Conservation (phyloP, 2,329 filamentous ascomycete species). For the Tothia fuscella region DNA sequence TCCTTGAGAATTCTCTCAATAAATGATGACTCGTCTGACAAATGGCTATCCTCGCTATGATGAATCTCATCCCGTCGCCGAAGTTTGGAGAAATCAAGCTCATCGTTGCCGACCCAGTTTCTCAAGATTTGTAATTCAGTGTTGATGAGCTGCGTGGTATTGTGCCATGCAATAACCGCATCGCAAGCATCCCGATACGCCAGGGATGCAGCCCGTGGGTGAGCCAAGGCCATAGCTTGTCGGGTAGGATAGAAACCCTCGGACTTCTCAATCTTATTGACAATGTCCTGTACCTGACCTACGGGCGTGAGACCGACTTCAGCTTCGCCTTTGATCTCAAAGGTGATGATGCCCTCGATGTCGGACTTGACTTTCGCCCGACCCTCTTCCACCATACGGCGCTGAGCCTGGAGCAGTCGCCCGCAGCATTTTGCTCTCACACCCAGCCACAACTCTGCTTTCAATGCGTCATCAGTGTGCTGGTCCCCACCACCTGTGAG, state of each 20-base stretch:
- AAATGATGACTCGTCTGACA: conserved; percentile 79
- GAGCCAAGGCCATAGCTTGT: conserved; percentile 57
- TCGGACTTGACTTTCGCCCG: conserved; percentile 59
- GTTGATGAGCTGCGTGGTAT: conserved; percentile 92
- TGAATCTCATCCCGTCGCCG: conserved; percentile 43
- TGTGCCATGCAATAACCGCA: conserved; percentile 89
- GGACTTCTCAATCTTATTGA: conserved; percentile 80
- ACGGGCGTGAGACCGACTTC: conserved; percentile 80
- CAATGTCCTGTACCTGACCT: conserved; percentile 81
- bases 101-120: conserved; percentile 93
- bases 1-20: conserved; percentile 92
- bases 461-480: conserved; percentile 55
- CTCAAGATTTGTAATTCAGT: conserved; percentile 84
- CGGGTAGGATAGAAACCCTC: conserved; percentile 77
- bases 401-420: conserved; percentile 70
- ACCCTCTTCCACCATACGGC: conserved; percentile 76
- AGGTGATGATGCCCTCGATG: conserved; percentile 81
- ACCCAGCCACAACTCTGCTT: conserved; percentile 74
- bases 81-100: conserved; percentile 76
- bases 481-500: conserved; percentile 72
- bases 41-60: conserved; percentile 3
- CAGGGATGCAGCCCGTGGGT: conserved; percentile 64
- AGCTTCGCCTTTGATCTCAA: conserved; percentile 86
- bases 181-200: conserved; percentile 75
- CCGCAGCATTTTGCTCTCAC: conserved; percentile 76